Evolutionary conservation across 2,329 filamentous ascomycete genomes (phyloP).

Genomic region (Venturia effusa): DNA sequence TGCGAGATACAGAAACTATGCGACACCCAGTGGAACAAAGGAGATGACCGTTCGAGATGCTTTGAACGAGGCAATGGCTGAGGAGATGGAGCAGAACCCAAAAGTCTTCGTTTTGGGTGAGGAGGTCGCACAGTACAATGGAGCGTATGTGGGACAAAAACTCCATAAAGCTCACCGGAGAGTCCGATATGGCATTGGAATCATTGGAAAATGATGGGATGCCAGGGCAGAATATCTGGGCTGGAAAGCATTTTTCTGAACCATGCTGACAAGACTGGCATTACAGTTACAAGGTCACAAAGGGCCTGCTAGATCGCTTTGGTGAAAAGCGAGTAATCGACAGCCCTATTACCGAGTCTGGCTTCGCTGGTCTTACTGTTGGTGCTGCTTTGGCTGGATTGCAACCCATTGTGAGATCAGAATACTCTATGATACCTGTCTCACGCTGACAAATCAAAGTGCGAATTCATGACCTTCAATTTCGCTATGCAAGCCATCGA

Average conservation of each 20-base stretch:
- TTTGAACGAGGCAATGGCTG: slow-evolving; percentile 92
- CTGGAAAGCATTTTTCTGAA: not conserved
- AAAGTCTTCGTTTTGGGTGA: slow-evolving; percentile 96
- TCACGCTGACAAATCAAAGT: slow-evolving; percentile 44
- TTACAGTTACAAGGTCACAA: slow-evolving; percentile 88
- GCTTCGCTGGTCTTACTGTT: slow-evolving; percentile 86
- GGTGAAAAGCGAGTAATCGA: slow-evolving; percentile 97
- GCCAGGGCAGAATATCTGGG: not conserved
- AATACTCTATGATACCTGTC: not conserved
- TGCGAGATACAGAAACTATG: slow-evolving; percentile 43
- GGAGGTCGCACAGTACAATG: slow-evolving; percentile 99
- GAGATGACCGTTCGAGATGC: slow-evolving; percentile 96
- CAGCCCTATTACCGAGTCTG: slow-evolving; percentile 95
- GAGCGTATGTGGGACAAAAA: slow-evolving; percentile 51
- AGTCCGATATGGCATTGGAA: not conserved
- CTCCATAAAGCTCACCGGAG: slow-evolving; percentile 12
- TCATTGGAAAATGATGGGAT: not conserved
- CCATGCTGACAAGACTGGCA: slow-evolving; percentile 25
- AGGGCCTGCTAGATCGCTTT: slow-evolving; percentile 92
- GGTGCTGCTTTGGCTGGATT: slow-evolving; percentile 91
- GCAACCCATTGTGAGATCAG: slow-evolving; percentile 71
- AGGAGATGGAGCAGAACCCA: slow-evolving; percentile 87
- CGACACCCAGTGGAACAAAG: slow-evolving; percentile 55
- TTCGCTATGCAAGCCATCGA: slow-evolving; percentile 99
- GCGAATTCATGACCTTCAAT: slow-evolving; percentile 99